These are phyloP conservation scores for Metschnikowia baotianmanensis DNA, from an alignment of 805 yeast species.

Conservation along the genomic window DNA sequence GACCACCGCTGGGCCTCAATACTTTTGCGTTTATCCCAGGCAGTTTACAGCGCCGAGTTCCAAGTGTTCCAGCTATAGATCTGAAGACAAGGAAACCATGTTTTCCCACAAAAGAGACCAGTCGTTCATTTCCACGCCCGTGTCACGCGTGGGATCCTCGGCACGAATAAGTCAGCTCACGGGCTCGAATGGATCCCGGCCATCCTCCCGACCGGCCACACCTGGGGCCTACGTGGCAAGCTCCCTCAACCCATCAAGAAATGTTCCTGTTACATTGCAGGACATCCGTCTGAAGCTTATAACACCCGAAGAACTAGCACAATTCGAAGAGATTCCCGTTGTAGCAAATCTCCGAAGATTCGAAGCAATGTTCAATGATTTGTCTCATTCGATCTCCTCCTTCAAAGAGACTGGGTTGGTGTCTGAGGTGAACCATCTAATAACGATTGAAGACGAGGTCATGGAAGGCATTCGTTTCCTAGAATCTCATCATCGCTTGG, in stretches of 20 bases:
- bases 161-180: slow-evolving; percentile 28
- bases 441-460: slow-evolving; percentile 28
- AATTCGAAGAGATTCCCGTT: slow-evolving; percentile 33
- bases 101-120: slow-evolving; percentile 30
- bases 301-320: slow-evolving; percentile 25
- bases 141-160: slow-evolving; percentile 37
- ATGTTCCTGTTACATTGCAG: slow-evolving; percentile 26
- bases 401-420: slow-evolving; percentile 33
- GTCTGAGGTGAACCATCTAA: slow-evolving; percentile 24
- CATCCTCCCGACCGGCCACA: slow-evolving; percentile 18
- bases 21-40: too few species aligned
- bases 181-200: slow-evolving; percentile 6
- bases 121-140: slow-evolving; percentile 32
- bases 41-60: too few species aligned
- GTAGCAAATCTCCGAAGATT: slow-evolving; percentile 30
- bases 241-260: slow-evolving; percentile 38
- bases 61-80: background rate
- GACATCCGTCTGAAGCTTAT: slow-evolving; percentile 16
- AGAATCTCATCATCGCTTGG: slow-evolving; percentile 30
- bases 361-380: slow-evolving; percentile 26
- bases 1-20: too few species aligned
- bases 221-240: slow-evolving; percentile 32
- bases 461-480: slow-evolving; percentile 25
- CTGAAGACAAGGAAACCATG: slow-evolving; percentile 18
- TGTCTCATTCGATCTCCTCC: slow-evolving; percentile 32